Conservation (phyloP, 495 filamentous ascomycete genomes). For the Penicillium herquei region DNA sequence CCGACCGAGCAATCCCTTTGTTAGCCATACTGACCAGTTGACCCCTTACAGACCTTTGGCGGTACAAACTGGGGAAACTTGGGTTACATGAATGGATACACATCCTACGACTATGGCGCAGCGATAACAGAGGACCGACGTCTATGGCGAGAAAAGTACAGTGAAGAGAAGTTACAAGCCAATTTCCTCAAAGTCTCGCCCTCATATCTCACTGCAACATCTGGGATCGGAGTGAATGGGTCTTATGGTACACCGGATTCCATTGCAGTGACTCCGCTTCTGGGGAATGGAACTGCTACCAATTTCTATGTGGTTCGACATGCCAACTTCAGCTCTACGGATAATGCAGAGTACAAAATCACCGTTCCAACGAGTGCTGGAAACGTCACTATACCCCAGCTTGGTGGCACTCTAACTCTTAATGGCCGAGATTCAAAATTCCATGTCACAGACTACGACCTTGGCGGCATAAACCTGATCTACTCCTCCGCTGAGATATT, state of each 20-base stretch:
- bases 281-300: slow-evolving; percentile 38
- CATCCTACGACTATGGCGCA: slow-evolving; percentile 65
- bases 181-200: slow-evolving; percentile 67
- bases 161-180: slow-evolving; percentile 65
- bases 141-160: slow-evolving; percentile 68
- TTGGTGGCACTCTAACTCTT: slow-evolving; percentile 57
- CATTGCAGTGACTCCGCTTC: slow-evolving; percentile 55
- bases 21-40: background rate
- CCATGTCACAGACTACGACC: slow-evolving; percentile 66
- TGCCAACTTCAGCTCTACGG: slow-evolving; percentile 48
- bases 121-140: slow-evolving; percentile 60
- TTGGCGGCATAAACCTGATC: slow-evolving; percentile 55
- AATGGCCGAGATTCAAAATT: slow-evolving; percentile 69
- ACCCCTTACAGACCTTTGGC: slow-evolving; percentile 49
- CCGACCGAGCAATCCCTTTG: background rate
- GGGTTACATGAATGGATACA: slow-evolving; percentile 63
- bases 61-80: slow-evolving; percentile 81
- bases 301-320: slow-evolving; percentile 63
- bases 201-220: slow-evolving; percentile 53
- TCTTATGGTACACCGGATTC: slow-evolving; percentile 39
- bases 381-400: slow-evolving; percentile 55
- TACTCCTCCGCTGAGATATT: slow-evolving; percentile 74
- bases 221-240: slow-evolving; percentile 40
- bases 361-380: slow-evolving; percentile 56
- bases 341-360: slow-evolving; percentile 53